Evolutionary conservation across 75 land plant species (phyloP).

Genomic region (Isoetes taiwanensis): DNA sequence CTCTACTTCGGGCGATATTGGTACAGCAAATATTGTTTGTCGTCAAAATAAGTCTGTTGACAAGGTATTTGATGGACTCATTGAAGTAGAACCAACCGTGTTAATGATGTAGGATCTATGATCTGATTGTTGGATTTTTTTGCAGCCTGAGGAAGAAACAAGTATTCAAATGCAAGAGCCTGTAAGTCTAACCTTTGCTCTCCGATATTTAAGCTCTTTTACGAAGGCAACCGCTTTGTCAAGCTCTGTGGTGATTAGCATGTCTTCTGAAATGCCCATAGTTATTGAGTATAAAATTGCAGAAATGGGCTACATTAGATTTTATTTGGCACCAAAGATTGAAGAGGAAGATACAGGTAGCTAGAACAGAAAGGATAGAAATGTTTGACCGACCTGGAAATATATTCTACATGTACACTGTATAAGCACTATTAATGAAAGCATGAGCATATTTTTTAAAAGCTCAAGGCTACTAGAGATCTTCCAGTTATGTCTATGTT

Average conservation of each 20-base stretch:
- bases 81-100: too few relatives aligned
- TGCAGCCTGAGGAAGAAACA: not conserved
- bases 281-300: not conserved
- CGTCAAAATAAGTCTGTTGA: conserved; percentile 1
- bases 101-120: too few relatives aligned
- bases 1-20: conserved; percentile 1
- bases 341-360: conserved; percentile 3
- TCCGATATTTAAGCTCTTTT: not conserved
- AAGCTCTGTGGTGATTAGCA: not conserved
- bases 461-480: too few relatives aligned
- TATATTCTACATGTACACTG: too few relatives aligned
- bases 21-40: conserved; percentile 1
- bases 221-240: not conserved
- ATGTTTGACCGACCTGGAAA: too few relatives aligned
- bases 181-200: not conserved
- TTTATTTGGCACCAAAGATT: conserved; percentile 2
- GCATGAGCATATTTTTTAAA: too few relatives aligned
- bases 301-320: conserved; percentile 3
- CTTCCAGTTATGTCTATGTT: too few relatives aligned
- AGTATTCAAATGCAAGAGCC: not conserved
- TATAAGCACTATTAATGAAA: too few relatives aligned
- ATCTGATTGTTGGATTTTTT: too few relatives aligned
- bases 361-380: too few relatives aligned
- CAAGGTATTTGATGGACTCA: too few relatives aligned
- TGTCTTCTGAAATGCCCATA: too few relatives aligned